Base-by-base conservation (phyloP, 2,329 filamentous ascomycete species). In the Aspergillus amoenus region DNA sequence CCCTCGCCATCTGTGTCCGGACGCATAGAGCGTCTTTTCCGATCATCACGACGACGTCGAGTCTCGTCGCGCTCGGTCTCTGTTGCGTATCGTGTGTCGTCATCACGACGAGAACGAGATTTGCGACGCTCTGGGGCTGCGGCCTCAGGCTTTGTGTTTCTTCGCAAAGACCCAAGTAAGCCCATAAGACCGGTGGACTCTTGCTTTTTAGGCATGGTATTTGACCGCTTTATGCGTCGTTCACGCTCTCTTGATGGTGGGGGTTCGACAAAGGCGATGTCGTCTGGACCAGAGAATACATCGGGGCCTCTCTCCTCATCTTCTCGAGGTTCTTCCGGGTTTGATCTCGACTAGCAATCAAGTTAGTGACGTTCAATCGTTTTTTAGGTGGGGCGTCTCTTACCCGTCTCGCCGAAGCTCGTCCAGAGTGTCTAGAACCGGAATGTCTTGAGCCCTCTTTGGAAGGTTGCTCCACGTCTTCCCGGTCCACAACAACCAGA, bases 191-290 rank as follows among this genome's bases (percentile, higher is more conserved):
- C 82, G 55, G 78, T 75, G 54, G 65, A 64, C 55, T 81, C 81
- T 52, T 84, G 73, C 67, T 86, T 88, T 69, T 84, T 87, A 3
- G 85, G 79, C 53, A 77, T 82, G 4, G 87, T 88, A 62, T 81
- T 84, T 39, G 85, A 83, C 47, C 87, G 83, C 67, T 83, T 85
- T 46, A 86, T 66, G 37, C 83, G 78, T 52, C 81, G 77, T 62
- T 55, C 52, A 43, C 52, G 77, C 61, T 55, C 52, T 37, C 52
- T 41, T 11, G 53, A 55, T 7, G 68, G 75, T 49, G 78, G 76
- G 50, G 77, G 73, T 63, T 83, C 79, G 49, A 82, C 78, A 61
- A 82, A 82, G 18, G 78, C 76, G 48, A 80, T 67, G 57, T 83
- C 81, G 53, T 83, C 81, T 2, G 78, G 76, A 0, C 78, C 79